phyloP scores from a whole-genome alignment of 1,139 yeast genomes.

The Debaryomyces subglobosus region DNA sequence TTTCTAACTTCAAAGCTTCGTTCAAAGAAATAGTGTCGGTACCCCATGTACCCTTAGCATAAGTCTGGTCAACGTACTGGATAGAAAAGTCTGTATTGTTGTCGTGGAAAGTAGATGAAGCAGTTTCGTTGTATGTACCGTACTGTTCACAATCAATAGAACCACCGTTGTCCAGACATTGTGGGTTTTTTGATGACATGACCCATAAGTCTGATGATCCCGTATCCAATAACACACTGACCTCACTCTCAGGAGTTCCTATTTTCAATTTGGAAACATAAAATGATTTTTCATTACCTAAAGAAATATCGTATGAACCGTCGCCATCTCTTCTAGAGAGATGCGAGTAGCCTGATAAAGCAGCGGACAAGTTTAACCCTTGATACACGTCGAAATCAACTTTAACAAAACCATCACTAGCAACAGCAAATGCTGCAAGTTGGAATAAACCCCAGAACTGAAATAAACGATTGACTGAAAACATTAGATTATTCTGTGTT shows the following conservation, averaged over 20 bases:
- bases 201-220: conserved; percentile 77
- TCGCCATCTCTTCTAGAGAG: conserved; percentile 12
- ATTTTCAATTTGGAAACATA: conserved; percentile 47
- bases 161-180: conserved; percentile 27
- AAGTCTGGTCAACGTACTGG: conserved; percentile 34
- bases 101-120: conserved; percentile 47
- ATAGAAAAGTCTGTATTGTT: conserved; percentile 46
- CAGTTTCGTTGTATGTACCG: conserved; percentile 53
- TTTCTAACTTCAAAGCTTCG: conserved; percentile 34
- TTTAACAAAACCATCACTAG: conserved; percentile 26
- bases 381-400: conserved; percentile 24
- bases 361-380: conserved; percentile 19
- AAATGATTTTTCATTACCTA: conserved; percentile 21
- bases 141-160: conserved; percentile 35
- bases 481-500: background rate
- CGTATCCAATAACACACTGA: conserved; percentile 62
- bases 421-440: conserved; percentile 14
- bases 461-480: conserved; percentile 19
- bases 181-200: conserved; percentile 24
- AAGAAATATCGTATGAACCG: conserved; percentile 12
- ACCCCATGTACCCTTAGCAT: conserved; percentile 55
- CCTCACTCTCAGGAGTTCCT: conserved; percentile 58
- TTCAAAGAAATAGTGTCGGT: conserved; percentile 41
- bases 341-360: conserved; percentile 17
- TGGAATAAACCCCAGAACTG: conserved; percentile 14